Evolutionary conservation across 306 rosid species (phyloP), one percentile per base, ranked within the genome.

Genomic region (Glycine latifolia): DNA sequence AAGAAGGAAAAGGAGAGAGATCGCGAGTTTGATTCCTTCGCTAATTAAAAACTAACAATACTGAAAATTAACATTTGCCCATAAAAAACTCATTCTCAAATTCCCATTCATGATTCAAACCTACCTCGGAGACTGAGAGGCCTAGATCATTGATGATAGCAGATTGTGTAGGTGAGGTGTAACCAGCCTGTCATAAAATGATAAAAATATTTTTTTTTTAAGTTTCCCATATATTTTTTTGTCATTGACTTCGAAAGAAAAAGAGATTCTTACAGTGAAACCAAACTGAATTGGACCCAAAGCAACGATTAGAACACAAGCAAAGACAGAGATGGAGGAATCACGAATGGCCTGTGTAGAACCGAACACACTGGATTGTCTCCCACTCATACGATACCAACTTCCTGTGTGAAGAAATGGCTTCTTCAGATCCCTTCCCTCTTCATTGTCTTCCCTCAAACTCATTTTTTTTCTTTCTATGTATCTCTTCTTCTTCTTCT

Each of bases 271-370:
- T 95, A 95, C 99, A 6, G 99, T 95, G 87, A 95, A 95, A 71
- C 99, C 99, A 71, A 95, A 91, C 89, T 93, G 99, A 73, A 95
- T 91, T 16, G 99, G 98, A 60, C 99, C 99, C 86, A 95, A 76
- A 85, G 99, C 99, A 39, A 95, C 98, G 54, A 95, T 91, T 48
- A 93, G 86, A 88, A 95, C 99, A 67, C 99, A 95, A 8, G 91
- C 97, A 60, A 93, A 55, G 5, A 95, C 98, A 71, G 99, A 95
- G 69, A 95, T 81, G 35, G 98, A 89, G 78, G 88, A 83, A 0
- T 95, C 98, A 3, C 93, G 92, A 52, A 95, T 88, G 80, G 84
- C 90, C 86, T 93, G 94, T 7, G 96, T 73, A 4, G 99, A 93
- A n/a, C 91, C 94, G 83, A 90, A 67, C 90, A 90, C 50, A 75